Conservation (phyloP, 2,329 filamentous ascomycete species). For the Dryadomyces quercivorus region DNA sequence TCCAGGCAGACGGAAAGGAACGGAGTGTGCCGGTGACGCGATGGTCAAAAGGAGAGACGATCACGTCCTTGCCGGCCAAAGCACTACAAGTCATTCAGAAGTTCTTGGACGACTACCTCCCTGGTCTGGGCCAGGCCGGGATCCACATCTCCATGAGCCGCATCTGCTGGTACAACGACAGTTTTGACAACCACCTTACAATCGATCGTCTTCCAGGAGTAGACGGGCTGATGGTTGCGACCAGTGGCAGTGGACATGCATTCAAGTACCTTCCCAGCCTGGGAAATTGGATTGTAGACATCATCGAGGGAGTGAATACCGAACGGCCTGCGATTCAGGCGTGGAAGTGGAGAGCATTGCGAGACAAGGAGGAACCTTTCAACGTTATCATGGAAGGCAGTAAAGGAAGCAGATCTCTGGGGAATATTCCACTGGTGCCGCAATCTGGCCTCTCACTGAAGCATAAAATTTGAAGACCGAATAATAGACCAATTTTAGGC, state of each 20-base stretch:
- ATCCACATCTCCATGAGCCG: constrained; percentile 23
- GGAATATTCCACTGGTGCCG: constrained; percentile 8
- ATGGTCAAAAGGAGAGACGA: constrained; percentile 14
- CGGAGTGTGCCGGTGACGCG: constrained; percentile 27
- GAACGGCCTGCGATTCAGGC: constrained; percentile 15
- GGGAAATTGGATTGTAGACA: constrained; percentile 29
- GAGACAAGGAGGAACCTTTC: neutral
- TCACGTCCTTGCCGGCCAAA: constrained; percentile 12
- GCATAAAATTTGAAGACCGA: neutral
- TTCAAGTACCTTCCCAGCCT: constrained; percentile 20
- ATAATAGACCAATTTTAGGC: neutral
- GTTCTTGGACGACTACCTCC: constrained; percentile 27
- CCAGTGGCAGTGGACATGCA: constrained; percentile 15
- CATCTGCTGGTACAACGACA: constrained; percentile 24
- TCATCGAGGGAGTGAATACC: constrained; percentile 24
- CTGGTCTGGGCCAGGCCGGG: constrained; percentile 23
- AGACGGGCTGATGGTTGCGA: constrained; percentile 3
- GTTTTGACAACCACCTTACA: constrained; percentile 21
- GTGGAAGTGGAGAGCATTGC: constrained; percentile 11
- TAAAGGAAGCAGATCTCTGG: constrained; percentile 8
- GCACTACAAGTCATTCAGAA: constrained; percentile 15
- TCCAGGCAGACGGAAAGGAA: constrained; percentile 20
- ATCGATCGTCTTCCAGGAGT: constrained; percentile 21
- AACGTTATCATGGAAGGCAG: constrained; percentile 14
- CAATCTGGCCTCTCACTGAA: neutral